Percentiles rank a stretch among this genome's conserved stretches.
These are phyloP conservation scores for Hyparrhenia diplandra DNA, from an alignment of 176 grass and related monocot species.

Conservation along the genomic window DNA sequence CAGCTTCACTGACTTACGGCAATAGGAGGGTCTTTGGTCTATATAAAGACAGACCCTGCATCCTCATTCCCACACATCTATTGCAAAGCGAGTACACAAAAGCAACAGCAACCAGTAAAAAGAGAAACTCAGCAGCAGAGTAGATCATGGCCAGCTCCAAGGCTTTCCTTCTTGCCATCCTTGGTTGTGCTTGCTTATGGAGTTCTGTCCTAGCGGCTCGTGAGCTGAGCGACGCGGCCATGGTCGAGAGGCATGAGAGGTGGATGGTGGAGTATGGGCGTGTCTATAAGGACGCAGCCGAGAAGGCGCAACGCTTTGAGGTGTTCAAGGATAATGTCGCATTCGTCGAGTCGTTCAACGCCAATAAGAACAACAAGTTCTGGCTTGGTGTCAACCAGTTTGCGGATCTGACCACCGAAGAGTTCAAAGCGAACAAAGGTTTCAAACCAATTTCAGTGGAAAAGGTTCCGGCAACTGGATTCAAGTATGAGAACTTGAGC, in stretches of 20 bases:
- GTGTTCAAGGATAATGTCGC: background rate
- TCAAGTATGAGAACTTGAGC: constrained; percentile 6
- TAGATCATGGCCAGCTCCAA: constrained; percentile 21
- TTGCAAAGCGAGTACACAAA: too few species aligned
- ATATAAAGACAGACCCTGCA: too few species aligned
- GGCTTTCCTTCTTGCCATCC: constrained; percentile 2
- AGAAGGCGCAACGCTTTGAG: background rate
- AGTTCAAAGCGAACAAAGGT: background rate
- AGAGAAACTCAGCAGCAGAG: too few species aligned
- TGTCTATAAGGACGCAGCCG: background rate
- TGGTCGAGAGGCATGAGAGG: background rate
- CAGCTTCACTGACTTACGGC: too few species aligned
- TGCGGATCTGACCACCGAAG: background rate
- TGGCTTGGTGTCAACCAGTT: constrained; percentile 15
- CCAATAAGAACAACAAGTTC: background rate
- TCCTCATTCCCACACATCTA: too few species aligned
- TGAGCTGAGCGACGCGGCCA: background rate
- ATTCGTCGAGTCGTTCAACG: background rate
- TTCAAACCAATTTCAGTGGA: background rate
- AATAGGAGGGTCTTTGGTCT: too few species aligned
- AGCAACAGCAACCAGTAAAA: too few species aligned
- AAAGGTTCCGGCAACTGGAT: background rate
- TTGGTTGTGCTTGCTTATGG: background rate
- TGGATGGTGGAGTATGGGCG: background rate
- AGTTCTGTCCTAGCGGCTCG: background rate